Evolutionary conservation across 306 rosid species (phyloP).

Genomic region (Mimosa pudica): DNA sequence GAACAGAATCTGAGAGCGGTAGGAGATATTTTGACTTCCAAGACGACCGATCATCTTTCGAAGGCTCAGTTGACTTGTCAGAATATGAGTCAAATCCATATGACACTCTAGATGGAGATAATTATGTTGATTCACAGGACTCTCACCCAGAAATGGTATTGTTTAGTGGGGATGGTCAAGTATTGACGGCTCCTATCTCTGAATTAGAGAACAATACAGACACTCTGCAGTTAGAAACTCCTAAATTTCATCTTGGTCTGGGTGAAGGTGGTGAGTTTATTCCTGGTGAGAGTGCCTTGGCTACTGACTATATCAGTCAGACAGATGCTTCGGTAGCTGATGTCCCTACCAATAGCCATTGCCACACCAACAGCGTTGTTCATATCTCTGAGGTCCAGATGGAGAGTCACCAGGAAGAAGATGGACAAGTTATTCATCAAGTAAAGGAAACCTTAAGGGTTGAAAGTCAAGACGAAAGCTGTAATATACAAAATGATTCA

Average conservation of each 20-base stretch:
- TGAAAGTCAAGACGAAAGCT: conserved; percentile 43
- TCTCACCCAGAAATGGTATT: conserved; percentile 75
- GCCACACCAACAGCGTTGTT: conserved; percentile 29
- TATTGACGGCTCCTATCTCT: conserved; percentile 84
- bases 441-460: conserved; percentile 39
- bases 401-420: conserved; percentile 54
- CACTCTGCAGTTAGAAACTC: conserved; percentile 70
- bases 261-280: conserved; percentile 69
- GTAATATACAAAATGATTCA: conserved; percentile 39
- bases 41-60: conserved; percentile 68
- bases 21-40: conserved; percentile 72
- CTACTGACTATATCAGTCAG: conserved; percentile 64
- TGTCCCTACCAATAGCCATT: conserved; percentile 29
- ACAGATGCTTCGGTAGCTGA: conserved; percentile 47
- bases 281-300: conserved; percentile 68
- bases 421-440: conserved; percentile 41
- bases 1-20: conserved; percentile 59
- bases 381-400: conserved; percentile 27
- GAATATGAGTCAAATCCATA: conserved; percentile 61
- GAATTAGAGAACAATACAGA: conserved; percentile 69
- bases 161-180: conserved; percentile 93
- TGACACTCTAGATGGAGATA: conserved; percentile 59
- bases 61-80: conserved; percentile 61
- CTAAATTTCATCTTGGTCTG: conserved; percentile 91
- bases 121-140: conserved; percentile 60